Conservation (phyloP, 78 protist species). For the Polysphondylium violaceum region DNA sequence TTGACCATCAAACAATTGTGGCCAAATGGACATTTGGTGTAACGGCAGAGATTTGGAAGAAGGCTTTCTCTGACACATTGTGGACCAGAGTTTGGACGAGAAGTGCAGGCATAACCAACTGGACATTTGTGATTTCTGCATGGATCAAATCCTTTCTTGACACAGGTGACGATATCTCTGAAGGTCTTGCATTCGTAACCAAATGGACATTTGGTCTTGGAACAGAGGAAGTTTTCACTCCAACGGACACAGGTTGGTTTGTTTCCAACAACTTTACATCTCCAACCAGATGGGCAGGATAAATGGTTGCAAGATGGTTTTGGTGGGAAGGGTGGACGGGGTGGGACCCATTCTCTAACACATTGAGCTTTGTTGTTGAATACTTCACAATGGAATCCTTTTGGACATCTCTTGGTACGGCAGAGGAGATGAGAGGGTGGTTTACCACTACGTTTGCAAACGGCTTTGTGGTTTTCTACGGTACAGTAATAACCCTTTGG, state of each 20-base stretch:
- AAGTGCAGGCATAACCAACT: background rate
- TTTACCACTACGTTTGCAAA: background rate
- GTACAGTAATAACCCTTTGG: conserved; percentile 13
- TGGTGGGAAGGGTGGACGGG: conserved; percentile 21
- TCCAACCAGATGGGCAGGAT: background rate
- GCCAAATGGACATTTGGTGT: conserved; percentile 1
- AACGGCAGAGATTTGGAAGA: conserved; percentile 1
- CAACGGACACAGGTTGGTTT: conserved; percentile 7
- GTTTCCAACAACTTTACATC: background rate
- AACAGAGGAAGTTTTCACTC: background rate
- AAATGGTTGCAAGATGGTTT: background rate
- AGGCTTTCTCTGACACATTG: background rate
- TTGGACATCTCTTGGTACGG: background rate
- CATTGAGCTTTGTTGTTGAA: background rate
- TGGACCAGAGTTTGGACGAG: background rate
- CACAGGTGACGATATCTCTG: background rate
- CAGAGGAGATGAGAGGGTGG: background rate
- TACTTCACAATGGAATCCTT: conserved; percentile 15
- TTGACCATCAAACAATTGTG: background rate
- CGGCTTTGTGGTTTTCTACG: background rate
- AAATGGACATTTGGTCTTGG: background rate
- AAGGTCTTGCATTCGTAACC: background rate
- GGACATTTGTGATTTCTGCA: conserved; percentile 25
- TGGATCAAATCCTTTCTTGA: background rate
- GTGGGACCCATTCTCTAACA: background rate